Evolutionary conservation across 257 asterid species (phyloP), one percentile per base, ranked within the genome.

Genomic region (Nyctanthes arbortristis): DNA sequence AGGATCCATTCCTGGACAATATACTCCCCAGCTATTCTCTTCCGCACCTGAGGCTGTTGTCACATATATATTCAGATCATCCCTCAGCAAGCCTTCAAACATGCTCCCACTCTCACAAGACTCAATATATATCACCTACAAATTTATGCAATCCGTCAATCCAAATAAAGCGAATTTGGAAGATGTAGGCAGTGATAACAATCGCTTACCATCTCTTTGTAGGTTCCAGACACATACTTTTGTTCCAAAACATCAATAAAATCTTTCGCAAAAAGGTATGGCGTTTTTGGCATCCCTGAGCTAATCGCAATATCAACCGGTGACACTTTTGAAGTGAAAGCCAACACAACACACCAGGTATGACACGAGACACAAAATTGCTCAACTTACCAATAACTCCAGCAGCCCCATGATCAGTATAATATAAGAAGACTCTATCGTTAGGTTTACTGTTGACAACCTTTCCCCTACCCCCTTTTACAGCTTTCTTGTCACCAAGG

Each of bases 101-200:
- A 91, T 56, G 59, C 99, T 93, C 73, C 96, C 99, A 57, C 95
- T 86, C 74, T 93, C 99, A 66, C 97, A 91, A 2, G 99, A 96
- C 70, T 93, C 99, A 20, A 91, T 70, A 60, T 91, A 89, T 65
- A 91, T 49, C 62, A 90, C 93, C 98, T 93, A 62, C 69, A 69
- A 0, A 22, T 10, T 65, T n/a, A 7, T 20, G 61, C 25, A 3
- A 7, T 18, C 13, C 3, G 4, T 9, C 27, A 20, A 34, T 27
- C 30, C 13, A 52, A 52, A 6, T 22, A 34, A 2, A 63, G 47
- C 32, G 49, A 61, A 61, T 32, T 20, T 1, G 4, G 27, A 9
- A 9, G 34, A 24, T 16, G 20, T 11, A 22, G 25, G n/a, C 8
- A 5, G 43, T 0, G 7, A 70, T 9, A 40, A 28, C 20, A 55